Evolutionary conservation across 305 asterid species (phyloP).

Genomic region (Fraxinus greggii): DNA sequence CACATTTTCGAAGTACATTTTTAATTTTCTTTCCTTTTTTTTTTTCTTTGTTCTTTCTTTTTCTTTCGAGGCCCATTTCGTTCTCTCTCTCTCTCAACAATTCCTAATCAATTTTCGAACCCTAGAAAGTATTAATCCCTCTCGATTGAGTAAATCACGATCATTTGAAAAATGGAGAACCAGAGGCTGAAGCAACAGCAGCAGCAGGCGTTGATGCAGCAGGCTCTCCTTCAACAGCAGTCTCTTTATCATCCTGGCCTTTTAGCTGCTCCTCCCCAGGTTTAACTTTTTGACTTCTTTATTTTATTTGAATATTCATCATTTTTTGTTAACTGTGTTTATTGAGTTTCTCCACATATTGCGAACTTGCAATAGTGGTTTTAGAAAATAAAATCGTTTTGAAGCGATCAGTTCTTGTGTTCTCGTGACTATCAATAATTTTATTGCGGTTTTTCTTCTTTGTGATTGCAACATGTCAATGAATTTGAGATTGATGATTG

Average conservation of each 20-base stretch:
- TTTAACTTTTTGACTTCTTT: constrained; percentile 15
- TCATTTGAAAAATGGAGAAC: constrained; percentile 59
- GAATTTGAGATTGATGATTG: neutral
- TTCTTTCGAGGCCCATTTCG: constrained; percentile 26
- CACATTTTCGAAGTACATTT: neutral
- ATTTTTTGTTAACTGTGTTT: neutral
- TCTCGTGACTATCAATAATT: neutral
- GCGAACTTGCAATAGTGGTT: neutral
- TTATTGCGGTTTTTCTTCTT: neutral
- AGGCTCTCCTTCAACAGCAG: constrained; percentile 90
- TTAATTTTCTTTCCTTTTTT: neutral
- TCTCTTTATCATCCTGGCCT: constrained; percentile 86
- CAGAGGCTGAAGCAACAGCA: constrained; percentile 85
- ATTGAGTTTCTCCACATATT: neutral
- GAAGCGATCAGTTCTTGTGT: neutral
- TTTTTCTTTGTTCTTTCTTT: neutral
- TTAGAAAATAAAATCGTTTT: neutral
- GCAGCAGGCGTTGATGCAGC: constrained; percentile 90
- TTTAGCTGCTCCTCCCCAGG: constrained; percentile 87
- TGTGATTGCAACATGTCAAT: neutral
- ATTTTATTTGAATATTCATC: neutral
- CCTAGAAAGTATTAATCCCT: neutral
- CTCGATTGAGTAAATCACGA: constrained; percentile 20
- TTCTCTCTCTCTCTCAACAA: constrained; percentile 34
- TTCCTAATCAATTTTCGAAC: constrained; percentile 30